These are phyloP conservation scores for Gonapodya prolifera DNA, from an alignment of 192 early-diverging fungal genomes.

Conservation along the genomic window DNA sequence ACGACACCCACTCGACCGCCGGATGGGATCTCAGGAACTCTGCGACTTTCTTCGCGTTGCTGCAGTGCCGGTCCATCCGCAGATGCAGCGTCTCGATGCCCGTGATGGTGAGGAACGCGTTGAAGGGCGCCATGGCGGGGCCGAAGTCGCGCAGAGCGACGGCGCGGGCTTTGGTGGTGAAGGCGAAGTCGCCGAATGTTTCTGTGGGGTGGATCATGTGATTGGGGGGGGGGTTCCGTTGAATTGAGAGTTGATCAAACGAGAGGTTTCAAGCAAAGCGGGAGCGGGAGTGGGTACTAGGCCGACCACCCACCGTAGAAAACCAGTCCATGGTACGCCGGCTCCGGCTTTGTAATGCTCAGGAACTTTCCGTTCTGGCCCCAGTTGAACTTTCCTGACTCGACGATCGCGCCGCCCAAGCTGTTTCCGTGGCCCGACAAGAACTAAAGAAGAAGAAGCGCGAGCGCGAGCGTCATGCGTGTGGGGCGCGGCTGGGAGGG, in stretches of 20 bases:
- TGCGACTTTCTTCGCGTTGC: background rate
- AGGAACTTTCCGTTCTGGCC: background rate
- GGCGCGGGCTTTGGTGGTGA: too few relatives aligned
- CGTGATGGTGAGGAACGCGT: background rate
- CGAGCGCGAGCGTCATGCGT: too few relatives aligned
- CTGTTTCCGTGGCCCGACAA: too few relatives aligned
- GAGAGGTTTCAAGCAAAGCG: background rate
- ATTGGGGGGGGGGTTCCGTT: background rate
- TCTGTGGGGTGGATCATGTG: background rate
- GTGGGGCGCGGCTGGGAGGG: too few relatives aligned
- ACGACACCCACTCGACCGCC: slow-evolving; percentile 4
- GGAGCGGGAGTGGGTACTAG: too few relatives aligned
- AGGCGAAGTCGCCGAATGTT: too few relatives aligned
- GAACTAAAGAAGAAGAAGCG: too few relatives aligned
- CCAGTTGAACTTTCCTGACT: slow-evolving; percentile 3
- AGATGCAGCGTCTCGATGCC: background rate
- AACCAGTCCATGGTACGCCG: background rate
- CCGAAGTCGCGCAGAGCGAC: background rate
- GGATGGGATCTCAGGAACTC: background rate
- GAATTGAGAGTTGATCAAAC: slow-evolving; percentile 2
- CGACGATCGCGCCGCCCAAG: slow-evolving; percentile 6
- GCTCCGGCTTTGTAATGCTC: slow-evolving; percentile 5
- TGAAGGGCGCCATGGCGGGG: background rate
- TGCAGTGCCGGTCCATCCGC: background rate
- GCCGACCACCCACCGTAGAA: background rate